phyloP scores from a whole-genome alignment of 1,284 basidiomycete species.

The Melampsora americana region DNA sequence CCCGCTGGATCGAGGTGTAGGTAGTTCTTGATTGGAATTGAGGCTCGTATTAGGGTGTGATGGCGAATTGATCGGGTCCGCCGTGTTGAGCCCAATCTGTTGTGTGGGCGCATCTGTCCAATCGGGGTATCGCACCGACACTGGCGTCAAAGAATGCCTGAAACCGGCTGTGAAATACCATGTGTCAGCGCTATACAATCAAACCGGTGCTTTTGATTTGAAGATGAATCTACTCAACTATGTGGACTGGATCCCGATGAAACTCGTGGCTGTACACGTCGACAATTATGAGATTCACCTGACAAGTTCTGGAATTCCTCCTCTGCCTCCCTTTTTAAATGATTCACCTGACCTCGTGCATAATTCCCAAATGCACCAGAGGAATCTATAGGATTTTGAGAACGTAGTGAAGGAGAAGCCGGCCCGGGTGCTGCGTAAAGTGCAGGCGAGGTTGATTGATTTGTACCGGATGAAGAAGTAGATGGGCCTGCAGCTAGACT shows the following conservation, averaged over 20 bases:
- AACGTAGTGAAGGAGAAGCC: background rate
- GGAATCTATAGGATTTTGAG: background rate
- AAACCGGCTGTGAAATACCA: background rate
- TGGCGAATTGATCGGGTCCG: background rate
- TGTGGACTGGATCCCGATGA: background rate
- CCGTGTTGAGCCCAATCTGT: background rate
- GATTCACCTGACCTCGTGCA: background rate
- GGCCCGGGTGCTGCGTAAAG: background rate
- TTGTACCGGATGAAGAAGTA: background rate
- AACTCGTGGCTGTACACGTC: background rate
- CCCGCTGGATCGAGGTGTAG: background rate
- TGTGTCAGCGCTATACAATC: background rate
- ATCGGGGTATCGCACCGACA: background rate
- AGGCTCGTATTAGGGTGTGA: background rate
- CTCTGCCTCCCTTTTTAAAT: background rate
- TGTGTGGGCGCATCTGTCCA: background rate
- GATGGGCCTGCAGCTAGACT: background rate
- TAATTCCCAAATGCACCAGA: background rate
- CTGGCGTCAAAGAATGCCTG: background rate
- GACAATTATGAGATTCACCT: background rate
- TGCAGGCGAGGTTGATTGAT: background rate
- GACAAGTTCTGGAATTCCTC: background rate
- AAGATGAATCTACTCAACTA: background rate
- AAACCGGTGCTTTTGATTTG: background rate
- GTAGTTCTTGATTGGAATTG: background rate